These are phyloP conservation scores for Scenedesmus sp. DNA, from an alignment of 163 green algal genomes.

Conservation along the genomic window DNA sequence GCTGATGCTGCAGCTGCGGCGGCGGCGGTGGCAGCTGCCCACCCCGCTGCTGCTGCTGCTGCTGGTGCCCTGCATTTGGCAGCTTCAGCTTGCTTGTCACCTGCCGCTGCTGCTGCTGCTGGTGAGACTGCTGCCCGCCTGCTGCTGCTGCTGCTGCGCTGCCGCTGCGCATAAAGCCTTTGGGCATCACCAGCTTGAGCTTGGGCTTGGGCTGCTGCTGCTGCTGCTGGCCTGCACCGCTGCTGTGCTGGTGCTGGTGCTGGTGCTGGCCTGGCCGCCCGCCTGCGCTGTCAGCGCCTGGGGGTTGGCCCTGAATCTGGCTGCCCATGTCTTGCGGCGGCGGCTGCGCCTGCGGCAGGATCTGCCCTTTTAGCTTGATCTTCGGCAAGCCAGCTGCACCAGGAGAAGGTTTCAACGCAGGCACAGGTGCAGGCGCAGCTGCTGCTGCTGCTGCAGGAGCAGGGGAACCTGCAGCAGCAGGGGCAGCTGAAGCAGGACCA, in stretches of 20 bases:
- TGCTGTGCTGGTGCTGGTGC: not conserved
- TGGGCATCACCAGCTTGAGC: conserved; percentile 32
- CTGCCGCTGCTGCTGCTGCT: conserved; percentile 24
- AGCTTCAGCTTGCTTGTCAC: conserved; percentile 13
- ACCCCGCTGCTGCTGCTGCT: conserved; percentile 1
- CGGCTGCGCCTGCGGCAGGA: conserved; percentile 32
- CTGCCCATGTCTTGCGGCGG: conserved; percentile 27
- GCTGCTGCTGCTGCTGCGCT: not conserved
- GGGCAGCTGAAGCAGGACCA: not conserved
- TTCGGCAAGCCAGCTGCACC: not conserved
- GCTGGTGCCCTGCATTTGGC: not conserved
- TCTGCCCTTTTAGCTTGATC: conserved; percentile 29
- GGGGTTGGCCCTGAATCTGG: conserved; percentile 24
- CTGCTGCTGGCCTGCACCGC: not conserved
- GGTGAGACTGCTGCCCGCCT: not conserved
- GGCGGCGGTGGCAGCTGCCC: not conserved
- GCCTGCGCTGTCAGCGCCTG: not conserved
- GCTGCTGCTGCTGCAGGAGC: not conserved
- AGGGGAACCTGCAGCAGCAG: not conserved
- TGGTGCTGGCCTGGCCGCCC: not conserved
- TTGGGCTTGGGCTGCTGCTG: not conserved
- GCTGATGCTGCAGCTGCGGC: conserved; percentile 7
- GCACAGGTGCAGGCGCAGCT: not conserved
- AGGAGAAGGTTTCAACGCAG: not conserved
- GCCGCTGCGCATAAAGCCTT: not conserved